Evolutionary conservation across 2,329 filamentous ascomycete species (phyloP).

Genomic region (Chrysoporthe cubensis): DNA sequence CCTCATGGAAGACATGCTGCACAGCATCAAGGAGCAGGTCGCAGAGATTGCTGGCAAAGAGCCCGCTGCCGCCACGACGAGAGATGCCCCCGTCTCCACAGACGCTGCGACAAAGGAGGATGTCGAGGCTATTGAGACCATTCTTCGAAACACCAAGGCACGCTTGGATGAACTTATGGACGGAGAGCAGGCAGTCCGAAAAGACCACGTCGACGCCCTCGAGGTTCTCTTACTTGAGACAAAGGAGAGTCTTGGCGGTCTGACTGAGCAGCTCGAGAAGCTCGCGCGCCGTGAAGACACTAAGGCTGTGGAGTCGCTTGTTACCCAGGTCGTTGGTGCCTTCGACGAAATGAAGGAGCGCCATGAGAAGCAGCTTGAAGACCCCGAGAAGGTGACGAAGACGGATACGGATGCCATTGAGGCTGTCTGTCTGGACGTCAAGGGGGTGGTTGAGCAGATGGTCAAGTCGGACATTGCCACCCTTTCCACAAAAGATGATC

Average conservation of each 20-base stretch:
- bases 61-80: conserved; percentile 30
- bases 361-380: conserved; percentile 56
- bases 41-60: conserved; percentile 37
- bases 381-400: conserved; percentile 73
- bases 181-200: conserved; percentile 69
- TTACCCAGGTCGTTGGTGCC: conserved; percentile 74
- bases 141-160: conserved; percentile 86
- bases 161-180: conserved; percentile 82
- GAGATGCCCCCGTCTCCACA: conserved; percentile 33
- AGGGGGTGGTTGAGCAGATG: conserved; percentile 75
- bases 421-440: conserved; percentile 82
- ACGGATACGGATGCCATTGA: conserved; percentile 82
- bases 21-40: conserved; percentile 47
- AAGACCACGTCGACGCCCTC: conserved; percentile 67
- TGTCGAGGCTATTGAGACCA: conserved; percentile 86
- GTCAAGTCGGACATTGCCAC: conserved; percentile 70
- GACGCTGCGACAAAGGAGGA: conserved; percentile 77
- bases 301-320: conserved; percentile 73
- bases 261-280: conserved; percentile 70
- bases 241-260: conserved; percentile 70
- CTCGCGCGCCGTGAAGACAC: conserved; percentile 80
- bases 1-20: conserved; percentile 58
- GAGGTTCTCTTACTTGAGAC: conserved; percentile 70
- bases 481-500: conserved; percentile 76
- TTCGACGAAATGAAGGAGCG: conserved; percentile 75